phyloP scores from a whole-genome alignment of 1,284 basidiomycete species.

The Ustilago xerochloae region DNA sequence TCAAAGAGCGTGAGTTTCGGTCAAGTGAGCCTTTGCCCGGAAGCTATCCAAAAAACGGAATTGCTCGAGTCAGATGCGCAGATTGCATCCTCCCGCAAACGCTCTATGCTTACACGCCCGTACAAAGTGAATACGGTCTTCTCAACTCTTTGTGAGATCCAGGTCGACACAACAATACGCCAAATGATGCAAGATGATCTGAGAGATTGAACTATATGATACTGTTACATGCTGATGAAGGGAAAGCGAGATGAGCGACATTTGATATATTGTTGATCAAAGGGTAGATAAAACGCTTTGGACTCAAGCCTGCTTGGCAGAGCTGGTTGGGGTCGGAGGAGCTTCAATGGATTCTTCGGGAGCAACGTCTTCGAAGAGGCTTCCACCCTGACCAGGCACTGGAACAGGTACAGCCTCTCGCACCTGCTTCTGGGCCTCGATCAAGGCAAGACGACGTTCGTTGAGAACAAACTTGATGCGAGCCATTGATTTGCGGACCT shows the following conservation, averaged over 20 bases:
- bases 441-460: constrained; percentile 85
- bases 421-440: constrained; percentile 73
- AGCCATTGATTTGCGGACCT: constrained; percentile 97
- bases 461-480: constrained; percentile 93
- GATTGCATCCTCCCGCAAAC: too few species aligned
- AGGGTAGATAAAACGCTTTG: too few species aligned
- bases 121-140: too few species aligned
- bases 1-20: too few species aligned
- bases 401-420: constrained; percentile 20
- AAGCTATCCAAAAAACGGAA: too few species aligned
- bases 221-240: constrained; percentile 21
- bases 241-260: background rate
- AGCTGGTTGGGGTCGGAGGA: background rate
- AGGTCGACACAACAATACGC: too few species aligned
- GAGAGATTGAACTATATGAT: constrained; percentile 4
- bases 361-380: constrained; percentile 31
- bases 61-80: too few species aligned
- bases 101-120: too few species aligned
- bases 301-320: constrained; percentile 2
- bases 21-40: too few species aligned
- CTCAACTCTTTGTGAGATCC: too few species aligned
- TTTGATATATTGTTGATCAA: too few species aligned
- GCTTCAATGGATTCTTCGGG: background rate
- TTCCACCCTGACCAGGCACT: constrained; percentile 15
- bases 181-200: background rate